Evolutionary conservation across 352 stramenopile genomes (phyloP).

Genomic region (Aphanomyces invadans): DNA sequence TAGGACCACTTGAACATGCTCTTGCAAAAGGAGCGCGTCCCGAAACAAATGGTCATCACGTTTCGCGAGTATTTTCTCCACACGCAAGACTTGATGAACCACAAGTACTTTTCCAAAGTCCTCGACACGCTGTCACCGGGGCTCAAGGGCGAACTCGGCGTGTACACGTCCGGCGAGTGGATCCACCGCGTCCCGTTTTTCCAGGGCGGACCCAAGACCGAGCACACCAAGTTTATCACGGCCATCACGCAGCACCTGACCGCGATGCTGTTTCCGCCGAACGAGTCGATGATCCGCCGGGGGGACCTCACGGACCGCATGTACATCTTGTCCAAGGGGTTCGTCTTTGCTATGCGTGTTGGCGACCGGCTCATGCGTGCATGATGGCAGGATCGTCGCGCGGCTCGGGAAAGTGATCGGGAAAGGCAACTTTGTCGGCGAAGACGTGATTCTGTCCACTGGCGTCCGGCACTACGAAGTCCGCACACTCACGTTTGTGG

Average conservation of each 20-base stretch:
- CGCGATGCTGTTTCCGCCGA: constrained; percentile 9
- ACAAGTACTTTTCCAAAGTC: constrained; percentile 22
- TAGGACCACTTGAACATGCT: constrained; percentile 23
- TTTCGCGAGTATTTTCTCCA: constrained; percentile 19
- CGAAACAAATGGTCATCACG: constrained; percentile 10
- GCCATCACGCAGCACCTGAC: constrained; percentile 20
- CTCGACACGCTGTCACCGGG: constrained; percentile 24
- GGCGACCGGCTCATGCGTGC: too few relatives aligned
- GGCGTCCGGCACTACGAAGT: constrained; percentile 23
- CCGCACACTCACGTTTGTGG: constrained; percentile 20
- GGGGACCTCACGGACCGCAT: constrained; percentile 23
- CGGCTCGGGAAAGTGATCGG: constrained; percentile 18
- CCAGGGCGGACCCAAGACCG: not conserved
- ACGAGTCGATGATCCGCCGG: constrained; percentile 9
- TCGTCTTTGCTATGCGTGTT: constrained; percentile 13
- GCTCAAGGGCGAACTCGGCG: constrained; percentile 14
- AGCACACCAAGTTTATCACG: constrained; percentile 25
- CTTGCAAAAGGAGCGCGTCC: constrained; percentile 13
- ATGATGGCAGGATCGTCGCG: constrained; percentile 1
- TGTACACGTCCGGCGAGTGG: constrained; percentile 24
- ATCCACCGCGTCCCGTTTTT: constrained; percentile 25
- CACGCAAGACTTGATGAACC: constrained; percentile 21
- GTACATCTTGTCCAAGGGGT: constrained; percentile 23
- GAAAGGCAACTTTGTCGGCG: constrained; percentile 24
- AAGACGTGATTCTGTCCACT: constrained; percentile 15